These are phyloP conservation scores for Phytophthora hybrid DNA, from an alignment of 352 stramenopile genomes.

Conservation along the genomic window DNA sequence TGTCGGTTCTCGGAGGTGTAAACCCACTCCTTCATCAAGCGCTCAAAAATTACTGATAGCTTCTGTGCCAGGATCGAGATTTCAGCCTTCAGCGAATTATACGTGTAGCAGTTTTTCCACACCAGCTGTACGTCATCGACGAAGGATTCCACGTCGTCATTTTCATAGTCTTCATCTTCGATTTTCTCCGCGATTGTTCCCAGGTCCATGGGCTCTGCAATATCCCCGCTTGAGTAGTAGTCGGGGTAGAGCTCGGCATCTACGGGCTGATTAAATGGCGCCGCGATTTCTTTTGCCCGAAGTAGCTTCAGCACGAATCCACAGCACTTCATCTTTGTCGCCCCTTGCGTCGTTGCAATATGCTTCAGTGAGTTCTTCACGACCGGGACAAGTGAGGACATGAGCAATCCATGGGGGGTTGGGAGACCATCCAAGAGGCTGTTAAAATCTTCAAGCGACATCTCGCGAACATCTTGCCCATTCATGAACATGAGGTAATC, in stretches of 20 bases:
- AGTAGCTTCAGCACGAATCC: constrained; percentile 79
- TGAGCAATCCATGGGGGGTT: constrained; percentile 62
- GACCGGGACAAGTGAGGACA: constrained; percentile 54
- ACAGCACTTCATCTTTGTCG: constrained; percentile 73
- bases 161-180: constrained; percentile 87
- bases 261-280: constrained; percentile 86
- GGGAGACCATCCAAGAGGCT: constrained; percentile 33
- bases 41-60: constrained; percentile 78
- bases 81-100: constrained; percentile 85
- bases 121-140: constrained; percentile 84
- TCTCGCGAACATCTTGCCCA: constrained; percentile 51
- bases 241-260: constrained; percentile 87
- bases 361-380: constrained; percentile 62
- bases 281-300: constrained; percentile 79
- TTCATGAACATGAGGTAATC: constrained; percentile 70
- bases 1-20: constrained; percentile 61
- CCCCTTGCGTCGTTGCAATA: constrained; percentile 64
- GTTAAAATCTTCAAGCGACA: constrained; percentile 46
- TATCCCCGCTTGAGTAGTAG: constrained; percentile 78
- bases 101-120: constrained; percentile 89
- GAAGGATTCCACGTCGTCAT: constrained; percentile 83
- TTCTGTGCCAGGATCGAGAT: constrained; percentile 84
- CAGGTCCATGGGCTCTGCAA: constrained; percentile 85
- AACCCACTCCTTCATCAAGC: constrained; percentile 85
- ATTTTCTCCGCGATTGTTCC: constrained; percentile 86